Percentiles rank a stretch among this genome's conserved stretches.
Conservation (phyloP, 164 flowering plant species). For the Nymphaea colorata region DNA sequence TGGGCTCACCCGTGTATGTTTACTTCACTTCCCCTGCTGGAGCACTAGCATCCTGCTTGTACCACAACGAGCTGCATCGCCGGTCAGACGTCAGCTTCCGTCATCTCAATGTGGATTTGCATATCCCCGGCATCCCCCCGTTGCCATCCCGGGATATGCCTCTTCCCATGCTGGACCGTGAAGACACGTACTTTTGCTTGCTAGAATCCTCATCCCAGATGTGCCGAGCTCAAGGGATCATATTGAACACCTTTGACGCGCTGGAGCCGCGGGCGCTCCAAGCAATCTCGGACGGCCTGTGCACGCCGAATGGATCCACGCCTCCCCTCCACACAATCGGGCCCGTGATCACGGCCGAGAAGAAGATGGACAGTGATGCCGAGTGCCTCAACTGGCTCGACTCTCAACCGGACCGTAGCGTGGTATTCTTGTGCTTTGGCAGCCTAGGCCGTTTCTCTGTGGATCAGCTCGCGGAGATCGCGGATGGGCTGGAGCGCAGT, state of each 20-base stretch:
- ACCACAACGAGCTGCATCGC: slow-evolving; percentile 8
- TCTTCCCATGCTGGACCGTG: slow-evolving; percentile 7
- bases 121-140: slow-evolving; percentile 19
- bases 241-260: slow-evolving; percentile 21
- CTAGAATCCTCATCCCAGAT: not conserved
- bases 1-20: slow-evolving; percentile 17
- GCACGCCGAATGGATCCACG: not conserved
- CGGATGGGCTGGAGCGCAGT: slow-evolving; percentile 30
- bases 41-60: slow-evolving; percentile 4
- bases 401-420: slow-evolving; percentile 24
- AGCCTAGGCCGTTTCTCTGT: slow-evolving; percentile 22
- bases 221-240: slow-evolving; percentile 11
- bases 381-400: slow-evolving; percentile 32
- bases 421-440: slow-evolving; percentile 35
- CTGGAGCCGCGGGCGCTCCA: slow-evolving; percentile 13
- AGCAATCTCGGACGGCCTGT: slow-evolving; percentile 7
- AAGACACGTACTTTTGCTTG: slow-evolving; percentile 6
- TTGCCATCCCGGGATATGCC: slow-evolving; percentile 11
- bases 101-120: slow-evolving; percentile 2
- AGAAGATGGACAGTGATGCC: not conserved
- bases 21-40: slow-evolving; percentile 14
- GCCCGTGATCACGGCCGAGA: slow-evolving; percentile 13
- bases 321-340: slow-evolving; percentile 17
- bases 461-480: slow-evolving; percentile 30
- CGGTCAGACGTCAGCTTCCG: slow-evolving; percentile 4